These are phyloP conservation scores for Dryas drummondii DNA, from an alignment of 306 rosid genomes.

Conservation along the genomic window DNA sequence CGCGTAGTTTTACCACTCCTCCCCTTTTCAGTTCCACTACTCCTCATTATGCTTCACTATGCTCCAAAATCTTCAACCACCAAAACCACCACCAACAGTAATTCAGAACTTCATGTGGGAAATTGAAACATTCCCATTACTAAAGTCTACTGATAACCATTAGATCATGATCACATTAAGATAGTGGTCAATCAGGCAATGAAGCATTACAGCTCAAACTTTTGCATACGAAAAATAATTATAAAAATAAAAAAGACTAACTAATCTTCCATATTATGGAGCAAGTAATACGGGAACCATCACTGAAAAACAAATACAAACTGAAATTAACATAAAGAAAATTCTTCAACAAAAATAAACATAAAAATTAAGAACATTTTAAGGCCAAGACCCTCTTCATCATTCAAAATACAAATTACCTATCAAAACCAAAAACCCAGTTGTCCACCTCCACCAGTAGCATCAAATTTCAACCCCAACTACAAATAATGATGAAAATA, in stretches of 20 bases:
- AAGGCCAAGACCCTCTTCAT: conserved; percentile 25
- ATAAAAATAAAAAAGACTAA: not conserved
- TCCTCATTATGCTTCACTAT: conserved; percentile 40
- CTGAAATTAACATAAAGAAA: conserved; percentile 17
- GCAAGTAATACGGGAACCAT: not conserved
- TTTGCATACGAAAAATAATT: not conserved
- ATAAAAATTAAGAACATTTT: not conserved
- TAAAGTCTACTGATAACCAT: conserved; percentile 4
- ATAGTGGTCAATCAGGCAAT: conserved; percentile 1
- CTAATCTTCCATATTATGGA: not conserved
- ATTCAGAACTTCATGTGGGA: conserved; percentile 21
- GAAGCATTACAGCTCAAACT: not conserved
- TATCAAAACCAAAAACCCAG: conserved; percentile 19
- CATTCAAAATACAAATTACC: not conserved
- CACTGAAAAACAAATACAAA: not conserved
- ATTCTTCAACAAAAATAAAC: conserved; percentile 11
- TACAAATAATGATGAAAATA: not conserved
- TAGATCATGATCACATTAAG: conserved; percentile 9
- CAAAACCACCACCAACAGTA: conserved; percentile 13
- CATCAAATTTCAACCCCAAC: conserved; percentile 25
- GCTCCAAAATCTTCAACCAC: conserved; percentile 48
- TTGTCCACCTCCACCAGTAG: conserved; percentile 14
- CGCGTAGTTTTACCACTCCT: conserved; percentile 34
- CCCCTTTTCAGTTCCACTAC: conserved; percentile 30
- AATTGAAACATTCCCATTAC: conserved; percentile 19